Conservation (phyloP, 352 stramenopile genomes). For the Phytophthora chlamydospora region DNA sequence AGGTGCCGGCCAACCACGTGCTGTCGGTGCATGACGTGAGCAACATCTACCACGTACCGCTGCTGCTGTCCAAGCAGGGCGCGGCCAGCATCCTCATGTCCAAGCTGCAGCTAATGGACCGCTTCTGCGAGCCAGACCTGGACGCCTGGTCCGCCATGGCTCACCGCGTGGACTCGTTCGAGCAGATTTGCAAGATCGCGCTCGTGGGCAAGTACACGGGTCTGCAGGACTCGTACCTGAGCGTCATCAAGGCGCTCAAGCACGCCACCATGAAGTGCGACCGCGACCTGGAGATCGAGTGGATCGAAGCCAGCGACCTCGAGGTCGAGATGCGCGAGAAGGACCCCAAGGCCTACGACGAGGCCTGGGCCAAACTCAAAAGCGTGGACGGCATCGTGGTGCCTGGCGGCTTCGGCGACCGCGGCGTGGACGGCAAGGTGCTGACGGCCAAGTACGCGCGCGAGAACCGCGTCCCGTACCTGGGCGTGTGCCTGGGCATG, state of each 20-base stretch:
- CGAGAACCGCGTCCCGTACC: slow-evolving; percentile 95
- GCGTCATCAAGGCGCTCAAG: slow-evolving; percentile 97
- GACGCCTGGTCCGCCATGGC: slow-evolving; percentile 92
- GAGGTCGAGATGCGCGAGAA: slow-evolving; percentile 84
- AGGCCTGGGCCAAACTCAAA: slow-evolving; percentile 94
- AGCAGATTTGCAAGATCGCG: slow-evolving; percentile 94
- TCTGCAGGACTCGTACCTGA: slow-evolving; percentile 99
- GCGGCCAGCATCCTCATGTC: slow-evolving; percentile 94
- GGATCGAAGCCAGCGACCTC: slow-evolving; percentile 97
- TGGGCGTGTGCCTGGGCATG: slow-evolving; percentile 99
- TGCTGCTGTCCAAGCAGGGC: slow-evolving; percentile 97
- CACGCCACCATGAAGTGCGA: slow-evolving; percentile 96
- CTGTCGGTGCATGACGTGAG: slow-evolving; percentile 99
- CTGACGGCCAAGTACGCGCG: slow-evolving; percentile 95
- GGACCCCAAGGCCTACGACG: slow-evolving; percentile 75
- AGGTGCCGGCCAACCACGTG: slow-evolving; percentile 95
- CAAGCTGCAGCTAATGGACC: slow-evolving; percentile 92
- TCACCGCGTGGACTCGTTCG: slow-evolving; percentile 92
- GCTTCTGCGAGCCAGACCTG: slow-evolving; percentile 82
- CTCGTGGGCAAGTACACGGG: slow-evolving; percentile 99
- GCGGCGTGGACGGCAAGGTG: slow-evolving; percentile 98
- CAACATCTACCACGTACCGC: slow-evolving; percentile 99
- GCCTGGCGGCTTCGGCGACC: slow-evolving; percentile 98
- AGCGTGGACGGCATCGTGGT: slow-evolving; percentile 95
- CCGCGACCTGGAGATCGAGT: slow-evolving; percentile 95